Conservation (phyloP, 805 yeast genomes). For the Pichia thaimueangensis region DNA sequence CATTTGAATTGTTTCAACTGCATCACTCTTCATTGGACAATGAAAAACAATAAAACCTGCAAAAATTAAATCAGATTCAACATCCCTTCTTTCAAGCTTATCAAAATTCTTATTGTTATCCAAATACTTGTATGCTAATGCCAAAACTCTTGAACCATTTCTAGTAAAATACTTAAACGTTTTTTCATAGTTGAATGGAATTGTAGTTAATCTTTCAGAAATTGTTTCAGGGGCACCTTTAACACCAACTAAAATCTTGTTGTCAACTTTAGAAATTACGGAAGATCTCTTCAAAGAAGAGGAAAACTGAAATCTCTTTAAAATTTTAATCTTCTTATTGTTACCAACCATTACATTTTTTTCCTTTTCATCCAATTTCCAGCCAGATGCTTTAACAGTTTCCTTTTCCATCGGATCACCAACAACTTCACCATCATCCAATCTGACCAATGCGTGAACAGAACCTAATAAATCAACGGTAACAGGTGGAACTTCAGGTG, state of each 20-base stretch:
- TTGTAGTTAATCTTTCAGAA: constrained; percentile 59
- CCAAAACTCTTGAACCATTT: constrained; percentile 93
- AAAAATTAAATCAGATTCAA: constrained; percentile 70
- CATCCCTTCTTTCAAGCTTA: constrained; percentile 62
- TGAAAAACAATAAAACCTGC: constrained; percentile 96
- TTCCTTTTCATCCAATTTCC: constrained; percentile 61
- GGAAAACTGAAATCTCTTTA: constrained; percentile 95
- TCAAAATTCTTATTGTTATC: constrained; percentile 41
- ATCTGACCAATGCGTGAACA: constrained; percentile 89
- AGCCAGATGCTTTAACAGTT: constrained; percentile 78
- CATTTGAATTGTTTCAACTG: constrained; percentile 84
- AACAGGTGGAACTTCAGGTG: constrained; percentile 56
- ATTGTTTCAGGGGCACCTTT: constrained; percentile 99
- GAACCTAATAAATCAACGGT: constrained; percentile 79
- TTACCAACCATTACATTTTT: constrained; percentile 58
- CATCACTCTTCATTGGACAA: constrained; percentile 93
- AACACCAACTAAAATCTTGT: constrained; percentile 65
- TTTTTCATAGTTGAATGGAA: constrained; percentile 78
- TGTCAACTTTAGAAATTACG: constrained; percentile 58
- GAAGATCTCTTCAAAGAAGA: constrained; percentile 94
- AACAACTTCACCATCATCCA: constrained; percentile 95
- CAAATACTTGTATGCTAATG: constrained; percentile 80
- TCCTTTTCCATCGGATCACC: constrained; percentile 99
- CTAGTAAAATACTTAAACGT: constrained; percentile 86
- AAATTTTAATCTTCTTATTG: constrained; percentile 50